phyloP scores from a whole-genome alignment of 495 filamentous ascomycete genomes.

The Hapsidospora chrysogenum region DNA sequence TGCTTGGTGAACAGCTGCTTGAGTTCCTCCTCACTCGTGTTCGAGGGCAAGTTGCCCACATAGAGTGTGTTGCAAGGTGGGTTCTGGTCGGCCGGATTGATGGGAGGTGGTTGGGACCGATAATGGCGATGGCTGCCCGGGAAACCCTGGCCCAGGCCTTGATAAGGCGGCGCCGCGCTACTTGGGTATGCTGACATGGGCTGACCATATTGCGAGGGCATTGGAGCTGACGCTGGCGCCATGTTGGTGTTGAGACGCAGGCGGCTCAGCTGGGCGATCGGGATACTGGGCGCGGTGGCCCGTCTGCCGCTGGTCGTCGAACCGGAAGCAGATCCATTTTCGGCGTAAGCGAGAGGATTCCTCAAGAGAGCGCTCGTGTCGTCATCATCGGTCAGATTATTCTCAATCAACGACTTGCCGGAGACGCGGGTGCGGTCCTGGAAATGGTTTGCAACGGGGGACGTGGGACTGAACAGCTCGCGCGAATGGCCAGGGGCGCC shows the following conservation, averaged over 20 bases:
- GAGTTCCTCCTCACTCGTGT: constrained; percentile 91
- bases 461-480: constrained; percentile 68
- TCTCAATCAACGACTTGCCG: constrained; percentile 73
- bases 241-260: constrained; percentile 55
- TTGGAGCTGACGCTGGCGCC: constrained; percentile 24
- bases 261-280: constrained; percentile 50
- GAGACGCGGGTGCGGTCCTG: constrained; percentile 48
- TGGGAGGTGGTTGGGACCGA: constrained; percentile 60
- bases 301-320: constrained; percentile 26
- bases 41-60: constrained; percentile 86
- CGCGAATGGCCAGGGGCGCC: no score
- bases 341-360: constrained; percentile 69
- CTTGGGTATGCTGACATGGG: constrained; percentile 30
- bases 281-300: constrained; percentile 58
- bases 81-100: constrained; percentile 92
- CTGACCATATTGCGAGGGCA: constrained; percentile 30
- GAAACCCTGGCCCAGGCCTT: constrained; percentile 26
- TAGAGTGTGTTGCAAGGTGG: constrained; percentile 97
- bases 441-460: constrained; percentile 62
- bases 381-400: constrained; percentile 61
- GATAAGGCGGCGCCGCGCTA: constrained; percentile 34
- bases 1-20: constrained; percentile 91
- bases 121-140: constrained; percentile 35
- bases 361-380: constrained; percentile 74
- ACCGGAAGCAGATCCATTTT: constrained; percentile 48